Evolutionary conservation across 768 basidiomycete species (phyloP), one percentile per base, ranked within the genome.

Genomic region (Clavulina sp.): DNA sequence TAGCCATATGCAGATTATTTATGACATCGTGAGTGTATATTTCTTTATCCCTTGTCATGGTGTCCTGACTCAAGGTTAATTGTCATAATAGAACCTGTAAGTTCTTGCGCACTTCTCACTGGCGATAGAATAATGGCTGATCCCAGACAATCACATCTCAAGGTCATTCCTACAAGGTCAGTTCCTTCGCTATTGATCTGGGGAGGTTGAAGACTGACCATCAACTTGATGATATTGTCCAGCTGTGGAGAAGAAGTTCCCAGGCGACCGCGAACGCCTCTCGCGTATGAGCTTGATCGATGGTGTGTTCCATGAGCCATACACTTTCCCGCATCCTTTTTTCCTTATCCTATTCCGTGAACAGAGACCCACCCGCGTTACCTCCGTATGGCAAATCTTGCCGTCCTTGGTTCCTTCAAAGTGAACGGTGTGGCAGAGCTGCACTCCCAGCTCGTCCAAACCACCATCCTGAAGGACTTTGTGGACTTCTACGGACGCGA

Each of bases 381-480:
- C 60, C 74, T 95, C 55, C 74, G 87, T 56, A 91, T 91, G 85
- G 87, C 89, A 5, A 80, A 84, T 65, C 70, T 99, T 24, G 95
- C 95, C 6, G 52, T 52, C 44, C 32, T 53, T 32, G 52, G 64
- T 5, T 84, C 81, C 60, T 76, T 80, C 58, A 84, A 80, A 62
- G 84, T 91, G 60, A 99, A 99, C 59, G 93, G 95, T 60, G 95
- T 97, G 13, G 93, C 95, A 6, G 93, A 91, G 76, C 71, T 97
- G 26, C 95, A 97, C 70, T 84, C 81, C 54, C 81, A 88, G 50
- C 76, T 97, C 41, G 84, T 97, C 49, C 73, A 71, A 32, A 58
- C 52, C 16, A 53, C 52, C 9, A 52, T 57, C 38, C 13, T 58
- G 38, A 48, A 51, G 21, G 91, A 95, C 67, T 93, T 93, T 61